Conservation (phyloP, 1,284 basidiomycete genomes). For the Agroathelia rolfsii region DNA sequence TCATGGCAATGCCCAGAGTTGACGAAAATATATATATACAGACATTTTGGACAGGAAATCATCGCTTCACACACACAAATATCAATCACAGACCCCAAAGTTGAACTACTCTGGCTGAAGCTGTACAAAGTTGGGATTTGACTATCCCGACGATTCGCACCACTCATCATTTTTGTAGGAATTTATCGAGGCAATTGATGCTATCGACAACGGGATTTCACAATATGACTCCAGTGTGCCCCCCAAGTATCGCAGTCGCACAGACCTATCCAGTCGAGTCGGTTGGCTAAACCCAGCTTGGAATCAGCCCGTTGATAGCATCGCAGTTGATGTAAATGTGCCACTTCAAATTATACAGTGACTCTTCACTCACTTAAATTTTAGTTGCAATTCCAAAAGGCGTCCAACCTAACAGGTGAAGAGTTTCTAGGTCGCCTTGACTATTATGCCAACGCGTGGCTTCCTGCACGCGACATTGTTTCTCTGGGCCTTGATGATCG, state of each 20-base stretch:
- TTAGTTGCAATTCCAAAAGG: slow-evolving; percentile 69
- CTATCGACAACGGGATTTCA: slow-evolving; percentile 89
- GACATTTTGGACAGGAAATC: slow-evolving; percentile 90
- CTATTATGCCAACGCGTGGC: slow-evolving; percentile 84
- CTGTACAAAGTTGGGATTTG: slow-evolving; percentile 58
- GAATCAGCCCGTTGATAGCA: slow-evolving; percentile 66
- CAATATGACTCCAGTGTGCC: slow-evolving; percentile 58
- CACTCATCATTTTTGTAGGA: slow-evolving; percentile 51
- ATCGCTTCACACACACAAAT: slow-evolving; percentile 58
- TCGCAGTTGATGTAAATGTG: slow-evolving; percentile 66
- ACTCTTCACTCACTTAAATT: slow-evolving; percentile 2
- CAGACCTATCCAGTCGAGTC: slow-evolving; percentile 79
- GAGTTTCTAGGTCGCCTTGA: slow-evolving; percentile 81
- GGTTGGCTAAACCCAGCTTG: slow-evolving; percentile 81
- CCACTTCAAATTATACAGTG: too few species aligned
- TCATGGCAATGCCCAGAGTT: too few species aligned
- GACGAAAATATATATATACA: too few species aligned
- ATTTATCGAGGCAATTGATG: slow-evolving; percentile 93
- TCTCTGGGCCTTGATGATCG: slow-evolving; percentile 55
- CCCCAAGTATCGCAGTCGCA: slow-evolving; percentile 65
- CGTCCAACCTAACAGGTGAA: slow-evolving; percentile 75
- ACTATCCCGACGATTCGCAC: not conserved
- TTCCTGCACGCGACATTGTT: slow-evolving; percentile 86
- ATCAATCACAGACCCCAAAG: slow-evolving; percentile 44
- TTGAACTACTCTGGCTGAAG: slow-evolving; percentile 79